Evolutionary conservation across 768 basidiomycete genomes (phyloP), one percentile per base, ranked within the genome.

Genomic region (Xanthoconium stramineum): DNA sequence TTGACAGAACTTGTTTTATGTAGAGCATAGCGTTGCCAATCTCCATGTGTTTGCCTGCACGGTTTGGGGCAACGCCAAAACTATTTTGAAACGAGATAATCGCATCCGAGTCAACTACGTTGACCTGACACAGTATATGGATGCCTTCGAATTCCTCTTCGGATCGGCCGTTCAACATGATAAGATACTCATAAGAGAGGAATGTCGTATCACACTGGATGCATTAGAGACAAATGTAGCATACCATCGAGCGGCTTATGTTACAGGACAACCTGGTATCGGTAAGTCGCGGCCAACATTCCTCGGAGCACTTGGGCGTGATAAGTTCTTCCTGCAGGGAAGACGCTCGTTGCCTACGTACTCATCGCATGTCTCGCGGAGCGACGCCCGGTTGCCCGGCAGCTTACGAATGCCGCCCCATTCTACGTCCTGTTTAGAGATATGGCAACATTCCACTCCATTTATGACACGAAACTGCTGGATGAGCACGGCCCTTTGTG

Each of bases 231-330:
- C 28, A 14, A 13, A 20, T 8, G 5, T 17, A 3, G 9, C 12
- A 10, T 52, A 56, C 7, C 3, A 3, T 14, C 1, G 2, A 5
- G 58, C 38, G 5, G 55, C 50, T 0, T 59, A 45, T n/a, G 47
- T 50, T 30, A 36, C 32, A 12, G 46, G 58, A n/a, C 58, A 53
- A 3, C 51, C 55, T 30, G 58, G 55, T 10, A 60, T 39, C 6
- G 49, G 49, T 42, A 20, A 32, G 50, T 15, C 39, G 6, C 6
- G 6, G 13, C 4, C 6, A 6, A 9, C 10, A 1, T 50, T 39
- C 35, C 12, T 35, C 6, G 19, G 33, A 12, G 12, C 29, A 35
- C 46, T n/a, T 39, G 24, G 13, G 17, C n/a, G n/a, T n/a, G n/a
- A n/a, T n/a, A n/a, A n/a, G n/a, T 29, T 3, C 8, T 40, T 0